phyloP scores from a whole-genome alignment of 768 basidiomycete genomes.

The Leccinellum albellum region DNA sequence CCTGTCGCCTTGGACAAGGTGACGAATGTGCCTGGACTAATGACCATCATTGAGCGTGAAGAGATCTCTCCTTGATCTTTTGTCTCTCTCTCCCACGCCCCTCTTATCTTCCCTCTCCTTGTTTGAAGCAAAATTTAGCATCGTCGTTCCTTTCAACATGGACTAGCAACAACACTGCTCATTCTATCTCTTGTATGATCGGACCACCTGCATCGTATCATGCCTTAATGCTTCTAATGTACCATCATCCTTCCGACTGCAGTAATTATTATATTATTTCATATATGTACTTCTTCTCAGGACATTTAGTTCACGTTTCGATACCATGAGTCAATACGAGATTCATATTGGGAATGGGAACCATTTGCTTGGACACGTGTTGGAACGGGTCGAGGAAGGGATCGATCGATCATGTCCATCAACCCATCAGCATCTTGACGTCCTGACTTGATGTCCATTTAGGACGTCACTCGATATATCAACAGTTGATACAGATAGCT shows the following conservation, averaged over 20 bases:
- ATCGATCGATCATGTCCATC: background rate
- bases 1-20: slow-evolving; percentile 62
- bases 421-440: background rate
- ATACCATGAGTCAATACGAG: background rate
- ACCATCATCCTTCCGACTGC: background rate
- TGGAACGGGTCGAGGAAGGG: background rate
- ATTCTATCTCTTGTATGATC: background rate
- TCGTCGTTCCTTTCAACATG: slow-evolving; percentile 4
- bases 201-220: background rate
- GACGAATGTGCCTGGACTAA: slow-evolving; percentile 64
- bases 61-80: slow-evolving; percentile 17
- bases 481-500: too few relatives aligned
- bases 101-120: too few relatives aligned
- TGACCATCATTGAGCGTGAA: slow-evolving; percentile 61
- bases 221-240: slow-evolving; percentile 2
- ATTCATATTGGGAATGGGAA: background rate
- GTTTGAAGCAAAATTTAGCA: background rate
- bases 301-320: background rate
- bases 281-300: background rate
- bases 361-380: background rate
- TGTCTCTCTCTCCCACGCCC: background rate
- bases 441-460: background rate
- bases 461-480: background rate
- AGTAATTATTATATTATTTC: slow-evolving; percentile 11
- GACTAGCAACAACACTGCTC: slow-evolving; percentile 2